Evolutionary conservation across 1,284 basidiomycete genomes (phyloP).

Genomic region (Rugosomyces carneus): DNA sequence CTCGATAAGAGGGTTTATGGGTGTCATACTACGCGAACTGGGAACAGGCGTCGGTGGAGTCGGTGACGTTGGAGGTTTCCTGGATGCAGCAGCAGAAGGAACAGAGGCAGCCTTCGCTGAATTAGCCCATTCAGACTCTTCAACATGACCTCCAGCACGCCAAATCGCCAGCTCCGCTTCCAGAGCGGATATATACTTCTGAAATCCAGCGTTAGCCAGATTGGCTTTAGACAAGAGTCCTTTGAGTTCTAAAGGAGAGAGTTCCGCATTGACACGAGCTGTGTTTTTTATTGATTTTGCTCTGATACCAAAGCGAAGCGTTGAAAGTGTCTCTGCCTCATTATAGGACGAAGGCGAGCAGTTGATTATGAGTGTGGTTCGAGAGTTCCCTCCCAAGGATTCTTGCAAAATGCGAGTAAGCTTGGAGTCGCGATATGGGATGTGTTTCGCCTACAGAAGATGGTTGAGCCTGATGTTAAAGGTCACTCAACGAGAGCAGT

Average conservation of each 20-base stretch:
- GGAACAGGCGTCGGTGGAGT: conserved; percentile 57
- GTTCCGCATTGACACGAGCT: conserved; percentile 96
- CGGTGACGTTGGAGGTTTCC: conserved; percentile 58
- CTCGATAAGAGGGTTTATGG: conserved; percentile 76
- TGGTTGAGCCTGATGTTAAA: neutral
- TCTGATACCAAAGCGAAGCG: conserved; percentile 96
- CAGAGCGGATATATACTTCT: conserved; percentile 84
- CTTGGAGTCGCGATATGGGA: conserved; percentile 99
- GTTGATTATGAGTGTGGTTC: conserved; percentile 98
- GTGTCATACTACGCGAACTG: conserved; percentile 70
- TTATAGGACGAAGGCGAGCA: conserved; percentile 98
- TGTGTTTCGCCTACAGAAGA: conserved; percentile 77
- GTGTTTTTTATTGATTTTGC: conserved; percentile 99
- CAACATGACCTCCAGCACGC: conserved; percentile 85
- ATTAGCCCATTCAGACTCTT: conserved; percentile 79
- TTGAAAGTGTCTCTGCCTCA: conserved; percentile 94
- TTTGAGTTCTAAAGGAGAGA: conserved; percentile 96
- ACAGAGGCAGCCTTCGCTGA: conserved; percentile 51
- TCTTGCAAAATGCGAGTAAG: conserved; percentile 99
- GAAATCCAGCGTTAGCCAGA: conserved; percentile 76
- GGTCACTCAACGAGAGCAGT: conserved; percentile 1
- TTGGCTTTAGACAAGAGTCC: conserved; percentile 88
- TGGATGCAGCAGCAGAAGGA: conserved; percentile 35
- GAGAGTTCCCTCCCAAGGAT: conserved; percentile 97
- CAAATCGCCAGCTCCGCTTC: conserved; percentile 91